Base-by-base conservation (phyloP, 2,329 filamentous ascomycete genomes). In the Lachnellula willkommii region DNA sequence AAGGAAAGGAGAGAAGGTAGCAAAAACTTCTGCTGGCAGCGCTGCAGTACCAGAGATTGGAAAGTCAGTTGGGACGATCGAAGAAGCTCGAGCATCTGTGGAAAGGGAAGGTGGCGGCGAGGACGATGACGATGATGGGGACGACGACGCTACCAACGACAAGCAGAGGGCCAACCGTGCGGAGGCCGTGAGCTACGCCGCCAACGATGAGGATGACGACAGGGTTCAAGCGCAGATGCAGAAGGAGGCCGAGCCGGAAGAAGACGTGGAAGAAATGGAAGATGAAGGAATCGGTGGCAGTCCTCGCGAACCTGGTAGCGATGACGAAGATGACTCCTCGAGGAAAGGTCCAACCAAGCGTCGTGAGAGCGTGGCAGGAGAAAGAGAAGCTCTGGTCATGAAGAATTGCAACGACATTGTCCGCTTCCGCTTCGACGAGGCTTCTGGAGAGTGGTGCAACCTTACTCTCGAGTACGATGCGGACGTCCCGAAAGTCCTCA, bases 151-250 rank as follows among this genome's bases (percentile, higher is more conserved):
- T 50, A 92, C 84, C 4, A 83, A 80, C 60, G 83, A 83, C 64
- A 95, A 90, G 74, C 80, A 85, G 67, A 83, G 81, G 65, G 83
- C 84, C 47, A 94, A 95, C 70, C 85, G 89, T 42, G 78, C 81
- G 52, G 89, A 96, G 72, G 89, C 87, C 32, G 85, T 93, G 2
- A 94, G 90, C 14, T 97, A 96, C 64, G 93, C 90, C 40, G 89
- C 87, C 36, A 95, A 95, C 47, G 94, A 97, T 68, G 92, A 96
- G 5, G 93, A 93, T 4, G 94, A 97, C 67, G 82, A 90, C 63
- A 85, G 81, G 37, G 84, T 95, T 53, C 85, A 87, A 65, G 76
- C 77, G 52, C 79, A 81, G 55, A 80, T 87, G 66, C 80, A 82
- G 54, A 77, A 76, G 35, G 83, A 85, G 51, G 79, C 77, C 2